Evolutionary conservation across 2,329 filamentous ascomycete genomes (phyloP), one percentile per base, ranked within the genome.

Genomic region (Colletotrichum orbiculare): DNA sequence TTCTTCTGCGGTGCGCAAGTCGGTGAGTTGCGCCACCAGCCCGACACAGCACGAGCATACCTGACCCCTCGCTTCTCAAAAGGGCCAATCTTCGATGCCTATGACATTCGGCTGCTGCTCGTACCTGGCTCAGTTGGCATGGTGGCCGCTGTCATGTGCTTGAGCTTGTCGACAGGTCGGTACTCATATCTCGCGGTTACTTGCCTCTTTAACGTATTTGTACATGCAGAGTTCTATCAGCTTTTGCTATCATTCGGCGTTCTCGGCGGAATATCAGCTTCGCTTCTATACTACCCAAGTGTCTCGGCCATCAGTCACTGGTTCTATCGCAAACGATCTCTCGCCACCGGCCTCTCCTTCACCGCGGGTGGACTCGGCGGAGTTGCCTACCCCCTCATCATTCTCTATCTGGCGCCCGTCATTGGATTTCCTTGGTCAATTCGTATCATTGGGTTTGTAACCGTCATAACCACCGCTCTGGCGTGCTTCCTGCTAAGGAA

Each of bases 1-100:
- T 91, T 92, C 73, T 89, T 92, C 71, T 87, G 89, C 54, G 90
- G 91, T 11, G 84, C 92, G 1, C 89, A 92, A 71, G 86, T 91
- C 46, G 91, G 75, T 67, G 34, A 34, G 50, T 17, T 17, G 17
- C 2, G 17, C 17, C 17, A 17, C 3, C 17, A 17, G 17, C 17
- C 17, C 17, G 17, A 3, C 17, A 3, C 0, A 47, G 54, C 4
- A 56, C 17, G 2, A 17, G 17, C 17, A 17, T 17, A 17, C 17
- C 17, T n/a, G 11, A 15, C 10, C 35, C 2, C 17, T 2, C 12
- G 17, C 17, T 17, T 17, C 17, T 17, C 17, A 17, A 17, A 17
- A 73, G 70, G 90, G 0, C 90, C 91, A 0, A 77, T 92, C 17
- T 93, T 93, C 69, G 91, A 94, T 72, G 82, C 85, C 25, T 83